Percentiles rank a stretch among this genome's conserved stretches.
Evolutionary conservation across 1,284 basidiomycete species (phyloP).

Genomic region (Uromyces viciae-fabae): DNA sequence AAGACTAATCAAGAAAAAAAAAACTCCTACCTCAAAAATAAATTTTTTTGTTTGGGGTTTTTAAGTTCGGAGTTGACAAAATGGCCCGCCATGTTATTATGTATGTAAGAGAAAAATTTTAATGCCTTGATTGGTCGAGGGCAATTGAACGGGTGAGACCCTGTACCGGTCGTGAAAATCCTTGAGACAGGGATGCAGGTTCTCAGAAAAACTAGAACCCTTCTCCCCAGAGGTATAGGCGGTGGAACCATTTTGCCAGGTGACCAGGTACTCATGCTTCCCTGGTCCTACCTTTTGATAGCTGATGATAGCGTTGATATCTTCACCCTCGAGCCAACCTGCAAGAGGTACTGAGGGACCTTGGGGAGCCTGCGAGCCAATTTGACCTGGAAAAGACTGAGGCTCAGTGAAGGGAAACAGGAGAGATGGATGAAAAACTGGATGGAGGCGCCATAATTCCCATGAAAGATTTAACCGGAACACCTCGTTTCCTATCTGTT

Average conservation of each 20-base stretch:
- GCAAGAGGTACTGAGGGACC: not conserved
- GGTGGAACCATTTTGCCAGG: not conserved
- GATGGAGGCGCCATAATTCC: not conserved
- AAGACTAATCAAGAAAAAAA: too few relatives aligned
- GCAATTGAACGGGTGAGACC: not conserved
- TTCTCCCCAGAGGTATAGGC: conserved; percentile 1
- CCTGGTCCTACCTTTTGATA: not conserved
- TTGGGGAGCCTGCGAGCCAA: not conserved
- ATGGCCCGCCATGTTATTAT: not conserved
- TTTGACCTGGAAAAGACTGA: not conserved
- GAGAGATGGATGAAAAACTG: not conserved
- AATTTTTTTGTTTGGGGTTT: too few relatives aligned
- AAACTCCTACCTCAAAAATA: too few relatives aligned
- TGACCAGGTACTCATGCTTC: not conserved
- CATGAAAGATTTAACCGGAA: not conserved
- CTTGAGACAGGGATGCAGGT: not conserved
- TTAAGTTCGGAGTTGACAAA: not conserved
- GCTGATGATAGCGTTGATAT: not conserved
- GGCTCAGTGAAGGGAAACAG: not conserved
- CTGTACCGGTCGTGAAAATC: not conserved
- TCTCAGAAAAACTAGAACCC: not conserved
- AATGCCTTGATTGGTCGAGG: not conserved
- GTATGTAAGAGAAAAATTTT: not conserved
- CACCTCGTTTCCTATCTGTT: not conserved
- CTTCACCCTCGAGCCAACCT: not conserved